phyloP scores from a whole-genome alignment of 169 alveolate species.

The Eimeria sp. region DNA sequence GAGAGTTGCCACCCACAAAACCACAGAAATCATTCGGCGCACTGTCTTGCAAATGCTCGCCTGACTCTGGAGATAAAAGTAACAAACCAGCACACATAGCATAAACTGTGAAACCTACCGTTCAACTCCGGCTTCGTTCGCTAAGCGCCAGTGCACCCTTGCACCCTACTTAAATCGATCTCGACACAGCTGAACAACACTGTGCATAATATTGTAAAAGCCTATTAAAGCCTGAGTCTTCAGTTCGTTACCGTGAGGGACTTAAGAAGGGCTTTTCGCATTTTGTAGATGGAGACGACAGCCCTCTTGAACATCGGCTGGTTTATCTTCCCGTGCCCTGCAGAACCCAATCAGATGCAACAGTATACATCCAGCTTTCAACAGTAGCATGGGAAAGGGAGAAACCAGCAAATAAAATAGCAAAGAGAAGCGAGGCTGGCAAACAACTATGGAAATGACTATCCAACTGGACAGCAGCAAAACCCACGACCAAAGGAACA shows the following conservation, averaged over 20 bases:
- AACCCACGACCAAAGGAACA: neutral
- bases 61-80: constrained; percentile 47
- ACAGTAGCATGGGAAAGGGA: neutral
- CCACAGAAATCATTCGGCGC: constrained; percentile 59
- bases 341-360: neutral
- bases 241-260: constrained; percentile 19
- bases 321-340: constrained; percentile 78
- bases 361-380: neutral
- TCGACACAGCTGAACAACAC: neutral
- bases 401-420: neutral
- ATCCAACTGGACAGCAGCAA: neutral
- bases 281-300: constrained; percentile 69
- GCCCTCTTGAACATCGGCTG: constrained; percentile 76
- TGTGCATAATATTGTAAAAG: neutral
- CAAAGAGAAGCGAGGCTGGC: neutral
- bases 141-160: neutral
- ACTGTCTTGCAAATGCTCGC: constrained; percentile 73
- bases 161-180: neutral
- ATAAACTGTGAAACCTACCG: neutral
- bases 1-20: constrained; percentile 60
- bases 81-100: neutral
- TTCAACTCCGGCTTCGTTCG: neutral
- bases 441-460: neutral
- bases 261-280: constrained; percentile 68
- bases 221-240: neutral